phyloP scores from a whole-genome alignment of 305 asterid genomes.

The Fraxinus ornus region DNA sequence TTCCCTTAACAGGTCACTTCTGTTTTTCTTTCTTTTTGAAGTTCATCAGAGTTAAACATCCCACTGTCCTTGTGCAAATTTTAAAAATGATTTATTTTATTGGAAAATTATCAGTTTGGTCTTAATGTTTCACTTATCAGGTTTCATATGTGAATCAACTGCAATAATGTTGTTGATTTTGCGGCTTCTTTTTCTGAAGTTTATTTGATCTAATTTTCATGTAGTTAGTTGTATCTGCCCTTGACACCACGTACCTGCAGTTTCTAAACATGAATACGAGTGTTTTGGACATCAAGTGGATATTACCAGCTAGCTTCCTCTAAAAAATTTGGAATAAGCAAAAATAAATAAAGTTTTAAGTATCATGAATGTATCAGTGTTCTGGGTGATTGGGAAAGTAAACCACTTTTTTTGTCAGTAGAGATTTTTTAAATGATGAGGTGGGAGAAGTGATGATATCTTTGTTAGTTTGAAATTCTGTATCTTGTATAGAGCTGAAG shows the following conservation, averaged over 20 bases:
- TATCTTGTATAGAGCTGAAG: background rate
- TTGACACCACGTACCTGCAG: background rate
- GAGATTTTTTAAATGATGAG: background rate
- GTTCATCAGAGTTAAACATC: background rate
- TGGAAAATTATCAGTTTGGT: background rate
- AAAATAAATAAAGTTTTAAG: background rate
- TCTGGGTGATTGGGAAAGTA: background rate
- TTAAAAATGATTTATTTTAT: background rate
- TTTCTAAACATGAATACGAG: background rate
- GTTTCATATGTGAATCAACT: background rate
- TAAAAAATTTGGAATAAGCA: background rate
- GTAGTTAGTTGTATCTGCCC: background rate
- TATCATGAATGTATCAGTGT: background rate
- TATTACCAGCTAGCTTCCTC: background rate
- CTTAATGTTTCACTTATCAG: background rate
- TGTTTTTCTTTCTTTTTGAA: background rate
- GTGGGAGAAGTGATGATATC: background rate
- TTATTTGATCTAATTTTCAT: background rate
- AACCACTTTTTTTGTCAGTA: background rate
- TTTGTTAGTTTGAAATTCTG: background rate
- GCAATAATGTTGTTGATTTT: background rate
- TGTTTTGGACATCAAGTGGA: background rate
- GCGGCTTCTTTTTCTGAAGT: background rate
- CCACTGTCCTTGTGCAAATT: background rate
- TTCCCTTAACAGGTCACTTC: background rate